Evolutionary conservation across 2,329 filamentous ascomycete species (phyloP).

Genomic region (Macrophomina tecta): DNA sequence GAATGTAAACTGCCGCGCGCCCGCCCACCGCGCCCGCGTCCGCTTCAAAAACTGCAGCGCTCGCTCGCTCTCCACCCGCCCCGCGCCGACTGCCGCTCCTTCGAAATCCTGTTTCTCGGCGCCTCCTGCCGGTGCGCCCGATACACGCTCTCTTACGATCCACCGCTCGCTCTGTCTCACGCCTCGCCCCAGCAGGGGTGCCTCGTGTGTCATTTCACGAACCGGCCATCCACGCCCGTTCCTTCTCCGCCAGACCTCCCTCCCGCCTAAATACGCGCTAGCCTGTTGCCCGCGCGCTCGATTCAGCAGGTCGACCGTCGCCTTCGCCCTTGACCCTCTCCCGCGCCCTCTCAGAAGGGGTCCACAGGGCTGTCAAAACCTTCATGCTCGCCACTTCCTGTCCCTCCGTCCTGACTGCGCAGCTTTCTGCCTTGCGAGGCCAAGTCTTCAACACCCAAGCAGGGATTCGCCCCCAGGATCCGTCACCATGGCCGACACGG

Average conservation of each 20-base stretch:
- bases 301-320: slow-evolving; percentile 22
- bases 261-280: slow-evolving; percentile 23
- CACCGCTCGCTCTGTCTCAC: slow-evolving; percentile 25
- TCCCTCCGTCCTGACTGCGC: slow-evolving; percentile 1
- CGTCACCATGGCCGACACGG: slow-evolving; percentile 30
- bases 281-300: slow-evolving; percentile 11
- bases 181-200: slow-evolving; percentile 22
- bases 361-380: slow-evolving; percentile 20
- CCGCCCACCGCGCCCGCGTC: slow-evolving; percentile 8
- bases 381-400: slow-evolving; percentile 18
- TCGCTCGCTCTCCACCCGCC: not conserved
- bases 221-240: slow-evolving; percentile 21
- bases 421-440: not conserved
- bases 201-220: slow-evolving; percentile 25
- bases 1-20: slow-evolving; percentile 11
- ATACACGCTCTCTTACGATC: slow-evolving; percentile 26
- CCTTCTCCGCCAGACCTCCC: slow-evolving; percentile 20
- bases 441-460: not conserved
- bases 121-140: slow-evolving; percentile 12
- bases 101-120: slow-evolving; percentile 1
- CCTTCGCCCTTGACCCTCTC: not conserved
- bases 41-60: not conserved
- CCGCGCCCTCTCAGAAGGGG: not conserved
- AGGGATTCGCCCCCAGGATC: slow-evolving; percentile 11
- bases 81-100: not conserved